phyloP scores from a whole-genome alignment of 1,284 basidiomycete genomes.

The Stygiomarasmius scandens region DNA sequence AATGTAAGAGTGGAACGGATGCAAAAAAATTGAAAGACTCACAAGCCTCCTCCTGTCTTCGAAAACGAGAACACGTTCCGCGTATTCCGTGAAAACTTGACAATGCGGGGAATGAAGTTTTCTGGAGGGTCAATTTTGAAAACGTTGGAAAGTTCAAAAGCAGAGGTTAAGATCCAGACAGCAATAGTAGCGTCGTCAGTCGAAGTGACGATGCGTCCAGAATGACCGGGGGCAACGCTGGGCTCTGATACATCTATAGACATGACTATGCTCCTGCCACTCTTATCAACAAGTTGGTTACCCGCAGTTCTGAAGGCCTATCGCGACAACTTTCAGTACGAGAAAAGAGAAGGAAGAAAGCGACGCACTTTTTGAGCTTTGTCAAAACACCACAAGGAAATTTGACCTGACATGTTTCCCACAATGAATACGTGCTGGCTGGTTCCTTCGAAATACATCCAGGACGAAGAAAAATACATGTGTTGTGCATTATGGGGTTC shows the following conservation, averaged over 20 bases:
- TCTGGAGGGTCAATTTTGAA: not conserved
- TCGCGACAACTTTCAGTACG: not conserved
- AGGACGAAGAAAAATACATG: not conserved
- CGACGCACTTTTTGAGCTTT: not conserved
- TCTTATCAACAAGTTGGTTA: not conserved
- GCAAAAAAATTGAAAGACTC: not conserved
- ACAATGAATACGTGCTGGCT: not conserved
- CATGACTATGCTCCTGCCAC: not conserved
- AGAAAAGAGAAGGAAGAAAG: not conserved
- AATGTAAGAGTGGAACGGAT: not conserved
- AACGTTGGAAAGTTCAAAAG: not conserved
- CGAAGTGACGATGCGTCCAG: not conserved
- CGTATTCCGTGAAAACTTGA: not conserved
- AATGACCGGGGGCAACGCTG: not conserved
- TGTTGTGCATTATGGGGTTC: not conserved
- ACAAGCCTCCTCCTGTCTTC: not conserved
- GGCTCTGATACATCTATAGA: not conserved
- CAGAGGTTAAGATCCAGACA: not conserved
- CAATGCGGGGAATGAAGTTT: not conserved
- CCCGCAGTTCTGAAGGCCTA: not conserved
- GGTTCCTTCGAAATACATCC: not conserved
- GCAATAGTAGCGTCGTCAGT: not conserved
- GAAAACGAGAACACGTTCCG: not conserved
- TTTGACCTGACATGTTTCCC: not conserved
- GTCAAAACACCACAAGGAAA: not conserved